These are phyloP conservation scores for Solanum chacoense DNA, from an alignment of 305 asterid genomes.

Conservation along the genomic window DNA sequence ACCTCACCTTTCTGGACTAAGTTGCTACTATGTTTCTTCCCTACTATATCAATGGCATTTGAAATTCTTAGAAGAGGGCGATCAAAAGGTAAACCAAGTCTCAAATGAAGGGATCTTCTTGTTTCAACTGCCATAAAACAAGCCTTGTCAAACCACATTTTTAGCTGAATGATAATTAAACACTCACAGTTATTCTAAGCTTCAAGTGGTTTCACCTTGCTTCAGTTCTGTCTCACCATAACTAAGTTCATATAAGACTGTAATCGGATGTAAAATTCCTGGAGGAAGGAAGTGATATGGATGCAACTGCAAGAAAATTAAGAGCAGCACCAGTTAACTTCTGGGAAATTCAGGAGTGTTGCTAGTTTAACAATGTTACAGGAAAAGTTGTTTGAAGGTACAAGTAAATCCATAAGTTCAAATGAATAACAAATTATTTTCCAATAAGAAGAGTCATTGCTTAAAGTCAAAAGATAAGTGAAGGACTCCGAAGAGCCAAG, in stretches of 20 bases:
- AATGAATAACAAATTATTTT: background rate
- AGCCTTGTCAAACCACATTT: background rate
- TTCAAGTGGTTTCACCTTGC: constrained; percentile 50
- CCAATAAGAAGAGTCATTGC: background rate
- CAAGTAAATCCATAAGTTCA: background rate
- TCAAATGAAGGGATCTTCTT: constrained; percentile 70
- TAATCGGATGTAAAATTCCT: constrained; percentile 62
- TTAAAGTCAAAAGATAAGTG: background rate
- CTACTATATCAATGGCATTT: constrained; percentile 54
- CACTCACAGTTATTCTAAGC: constrained; percentile 3
- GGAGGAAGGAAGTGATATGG: constrained; percentile 84
- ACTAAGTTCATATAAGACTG: constrained; percentile 66
- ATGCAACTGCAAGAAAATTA: constrained; percentile 37
- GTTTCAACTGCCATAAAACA: constrained; percentile 58
- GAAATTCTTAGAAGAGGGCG: constrained; percentile 91
- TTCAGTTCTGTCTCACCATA: constrained; percentile 85
- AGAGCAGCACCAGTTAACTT: background rate
- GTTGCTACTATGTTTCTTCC: constrained; percentile 28
- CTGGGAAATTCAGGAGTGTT: background rate
- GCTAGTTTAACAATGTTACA: background rate
- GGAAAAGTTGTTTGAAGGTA: background rate
- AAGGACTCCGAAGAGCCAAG: background rate
- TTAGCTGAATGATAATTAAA: background rate
- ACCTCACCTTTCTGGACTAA: constrained; percentile 41
- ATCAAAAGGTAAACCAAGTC: constrained; percentile 88